Base-by-base conservation (phyloP, 2,329 filamentous ascomycete species). In the Calonectria hawksworthii region DNA sequence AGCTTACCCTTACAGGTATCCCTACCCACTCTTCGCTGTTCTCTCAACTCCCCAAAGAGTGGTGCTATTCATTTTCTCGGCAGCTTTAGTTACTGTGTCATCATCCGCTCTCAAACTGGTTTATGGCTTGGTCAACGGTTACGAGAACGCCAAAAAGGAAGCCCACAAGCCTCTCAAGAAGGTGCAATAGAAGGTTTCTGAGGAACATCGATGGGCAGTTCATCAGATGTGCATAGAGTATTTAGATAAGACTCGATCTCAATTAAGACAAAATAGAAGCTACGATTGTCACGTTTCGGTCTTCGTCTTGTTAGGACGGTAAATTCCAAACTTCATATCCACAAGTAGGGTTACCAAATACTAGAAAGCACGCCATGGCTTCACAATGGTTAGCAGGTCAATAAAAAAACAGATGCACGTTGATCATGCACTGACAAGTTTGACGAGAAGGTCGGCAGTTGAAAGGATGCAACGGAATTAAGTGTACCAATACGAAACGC, bases 21-120 rank as follows among this genome's bases (percentile, higher is more conserved):
- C 96, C 0, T 98, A 98, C 84, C 96, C 96, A 1, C 89, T 98
- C 32, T 96, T 98, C 77, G 92, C 88, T 11, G 83, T 94, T 56
- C 86, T 98, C 52, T 89, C 88, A 65, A 94, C 92, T 0, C 82
- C 86, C 64, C 93, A 95, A 81, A 90, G 96, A 26, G 86, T 92
- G 11, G 85, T 90, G 0, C 87, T 98, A 13, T 98, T 98, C 79
- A 88, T 88, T 0, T 86, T 91, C 23, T 94, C 94, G 52, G 95
- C 94, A 0, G 81, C 90, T 1, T 84, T 94, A 21, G 96, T 98
- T 92, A 93, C 94, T 2, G 83, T 88, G 4, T 95, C 92, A 77
- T 96, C 94, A 0, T 86, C 91, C 28, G 85, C 88, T 13, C 86
- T 98, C 76, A 94, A 95, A 83, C 93, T 90, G 89, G 75, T 94